Evolutionary conservation across 768 basidiomycete genomes (phyloP).

Genomic region (Lentinula boryana): DNA sequence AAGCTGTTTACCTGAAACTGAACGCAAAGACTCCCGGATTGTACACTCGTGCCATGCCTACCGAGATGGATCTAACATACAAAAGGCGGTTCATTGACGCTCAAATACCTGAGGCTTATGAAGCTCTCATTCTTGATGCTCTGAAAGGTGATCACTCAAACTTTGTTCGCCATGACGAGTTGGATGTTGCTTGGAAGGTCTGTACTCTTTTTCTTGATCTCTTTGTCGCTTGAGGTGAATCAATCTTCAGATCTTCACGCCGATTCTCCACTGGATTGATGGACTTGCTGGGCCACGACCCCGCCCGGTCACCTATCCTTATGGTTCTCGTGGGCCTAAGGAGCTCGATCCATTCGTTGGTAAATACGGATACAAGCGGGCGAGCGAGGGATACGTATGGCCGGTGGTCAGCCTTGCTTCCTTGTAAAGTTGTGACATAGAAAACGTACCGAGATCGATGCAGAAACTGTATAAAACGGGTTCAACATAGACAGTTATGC

Average conservation of each 20-base stretch:
- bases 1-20: constrained; percentile 95
- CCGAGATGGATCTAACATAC: constrained; percentile 98
- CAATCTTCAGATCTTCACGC: constrained; percentile 74
- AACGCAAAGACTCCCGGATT: constrained; percentile 94
- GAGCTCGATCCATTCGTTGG: constrained; percentile 70
- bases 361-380: constrained; percentile 74
- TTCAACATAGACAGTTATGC: neutral
- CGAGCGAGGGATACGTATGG: constrained; percentile 65
- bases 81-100: constrained; percentile 88
- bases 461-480: neutral
- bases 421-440: constrained; percentile 27
- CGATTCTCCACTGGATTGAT: constrained; percentile 95
- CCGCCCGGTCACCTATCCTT: constrained; percentile 74
- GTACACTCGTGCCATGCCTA: constrained; percentile 83
- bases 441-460: neutral
- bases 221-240: neutral
- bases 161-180: constrained; percentile 96
- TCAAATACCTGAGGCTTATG: constrained; percentile 95
- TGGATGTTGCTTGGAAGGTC: constrained; percentile 98
- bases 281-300: constrained; percentile 63
- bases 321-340: constrained; percentile 93
- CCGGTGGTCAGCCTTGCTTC: constrained; percentile 64
- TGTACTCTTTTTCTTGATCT: constrained; percentile 14
- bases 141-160: constrained; percentile 99
- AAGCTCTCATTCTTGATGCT: constrained; percentile 91